phyloP scores from a whole-genome alignment of 257 asterid genomes.

The Fraxinus americana region DNA sequence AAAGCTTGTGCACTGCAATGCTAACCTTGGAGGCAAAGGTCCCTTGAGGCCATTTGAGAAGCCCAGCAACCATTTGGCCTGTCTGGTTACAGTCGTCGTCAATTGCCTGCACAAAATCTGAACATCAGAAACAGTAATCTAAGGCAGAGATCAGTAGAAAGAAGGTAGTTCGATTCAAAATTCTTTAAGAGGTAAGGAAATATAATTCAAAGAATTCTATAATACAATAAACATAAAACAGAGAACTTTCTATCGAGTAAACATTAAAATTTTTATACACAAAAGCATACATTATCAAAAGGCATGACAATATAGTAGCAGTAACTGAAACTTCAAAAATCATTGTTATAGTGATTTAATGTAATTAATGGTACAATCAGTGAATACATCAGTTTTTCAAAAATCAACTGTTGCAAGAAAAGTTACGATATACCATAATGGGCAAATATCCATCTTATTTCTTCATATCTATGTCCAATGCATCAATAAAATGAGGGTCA shows the following conservation, averaged over 20 bases:
- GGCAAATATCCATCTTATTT: too few species aligned
- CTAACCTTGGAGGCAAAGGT: slow-evolving; percentile 94
- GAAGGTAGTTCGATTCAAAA: not conserved
- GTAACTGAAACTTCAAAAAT: not conserved
- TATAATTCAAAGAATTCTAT: not conserved
- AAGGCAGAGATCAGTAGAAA: not conserved
- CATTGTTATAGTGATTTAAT: too few species aligned
- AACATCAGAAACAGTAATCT: slow-evolving; percentile 25
- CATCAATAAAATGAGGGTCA: too few species aligned
- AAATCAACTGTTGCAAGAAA: too few species aligned
- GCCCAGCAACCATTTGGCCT: slow-evolving; percentile 97
- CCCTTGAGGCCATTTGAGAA: slow-evolving; percentile 94
- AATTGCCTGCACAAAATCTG: slow-evolving; percentile 62
- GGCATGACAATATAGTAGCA: not conserved
- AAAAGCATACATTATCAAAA: not conserved
- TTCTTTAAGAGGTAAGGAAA: not conserved
- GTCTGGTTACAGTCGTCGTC: slow-evolving; percentile 92
- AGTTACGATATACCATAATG: too few species aligned
- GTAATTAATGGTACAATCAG: too few species aligned
- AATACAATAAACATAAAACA: not conserved
- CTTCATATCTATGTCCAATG: too few species aligned
- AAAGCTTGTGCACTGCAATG: slow-evolving; percentile 5
- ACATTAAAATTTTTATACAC: too few species aligned
- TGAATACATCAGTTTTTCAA: too few species aligned
- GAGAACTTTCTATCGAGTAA: not conserved